Percentiles rank a stretch among this genome's conserved stretches.
These are phyloP conservation scores for Camellia lanceoleosa DNA, from an alignment of 148 eudicot species.

Conservation along the genomic window DNA sequence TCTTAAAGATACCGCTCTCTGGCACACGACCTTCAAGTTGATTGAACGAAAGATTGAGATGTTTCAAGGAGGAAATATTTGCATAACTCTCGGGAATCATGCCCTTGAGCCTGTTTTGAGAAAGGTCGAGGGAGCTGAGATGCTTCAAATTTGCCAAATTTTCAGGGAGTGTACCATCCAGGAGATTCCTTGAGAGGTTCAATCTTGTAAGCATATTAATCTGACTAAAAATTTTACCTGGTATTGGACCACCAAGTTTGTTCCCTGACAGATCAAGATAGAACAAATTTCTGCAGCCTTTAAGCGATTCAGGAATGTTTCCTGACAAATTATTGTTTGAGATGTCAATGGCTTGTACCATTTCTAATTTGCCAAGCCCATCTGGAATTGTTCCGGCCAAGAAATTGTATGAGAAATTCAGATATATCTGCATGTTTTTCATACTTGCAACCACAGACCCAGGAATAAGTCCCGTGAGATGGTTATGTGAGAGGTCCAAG, in stretches of 20 bases:
- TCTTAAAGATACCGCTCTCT: slow-evolving; percentile 19
- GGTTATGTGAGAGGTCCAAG: slow-evolving; percentile 71
- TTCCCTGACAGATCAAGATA: slow-evolving; percentile 66
- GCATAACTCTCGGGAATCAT: slow-evolving; percentile 54
- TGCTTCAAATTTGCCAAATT: slow-evolving; percentile 39
- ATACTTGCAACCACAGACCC: slow-evolving; percentile 46
- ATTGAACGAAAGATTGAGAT: slow-evolving; percentile 71
- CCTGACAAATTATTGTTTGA: slow-evolving; percentile 77
- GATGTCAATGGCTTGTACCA: slow-evolving; percentile 77
- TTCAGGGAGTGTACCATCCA: slow-evolving; percentile 59
- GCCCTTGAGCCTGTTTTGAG: slow-evolving; percentile 58
- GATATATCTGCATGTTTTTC: slow-evolving; percentile 53
- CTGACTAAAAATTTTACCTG: slow-evolving; percentile 31
- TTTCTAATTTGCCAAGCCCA: slow-evolving; percentile 60
- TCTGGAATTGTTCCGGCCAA: slow-evolving; percentile 54
- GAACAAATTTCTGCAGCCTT: slow-evolving; percentile 61
- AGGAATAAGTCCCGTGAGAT: slow-evolving; percentile 57
- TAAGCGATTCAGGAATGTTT: slow-evolving; percentile 48
- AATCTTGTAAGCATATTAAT: slow-evolving; percentile 40
- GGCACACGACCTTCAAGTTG: slow-evolving; percentile 81
- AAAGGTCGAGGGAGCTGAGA: slow-evolving; percentile 59
- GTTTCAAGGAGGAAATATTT: slow-evolving; percentile 36
- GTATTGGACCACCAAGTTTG: slow-evolving; percentile 48
- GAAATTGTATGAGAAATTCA: slow-evolving; percentile 64
- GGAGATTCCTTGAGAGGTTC: slow-evolving; percentile 63